Evolutionary conservation across 768 basidiomycete species (phyloP), one percentile per base, ranked within the genome.

Genomic region (Leccinum boreale): DNA sequence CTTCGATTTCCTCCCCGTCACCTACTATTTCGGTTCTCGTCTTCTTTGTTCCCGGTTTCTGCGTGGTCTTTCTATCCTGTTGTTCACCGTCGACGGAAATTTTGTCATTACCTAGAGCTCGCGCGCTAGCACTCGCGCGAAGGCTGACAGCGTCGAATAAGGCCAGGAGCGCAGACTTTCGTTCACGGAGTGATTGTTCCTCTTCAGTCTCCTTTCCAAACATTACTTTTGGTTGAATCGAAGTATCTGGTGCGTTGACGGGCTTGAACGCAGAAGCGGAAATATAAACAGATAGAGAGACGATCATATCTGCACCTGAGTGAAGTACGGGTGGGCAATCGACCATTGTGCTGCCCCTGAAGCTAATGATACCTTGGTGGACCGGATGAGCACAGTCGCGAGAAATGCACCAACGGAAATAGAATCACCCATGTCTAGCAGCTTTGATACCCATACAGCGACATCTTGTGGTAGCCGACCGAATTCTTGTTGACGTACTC

Each of bases 1-100:
- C 87, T 63, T 92, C 91, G 6, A 89, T 85, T 62, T 89, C 90
- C 69, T 92, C 91, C 3, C 84, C 87, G 59, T 91, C 87, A 3
- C 88, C 89, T 1, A 89, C 83, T n/a, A 89, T 78, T 68, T 92
- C 89, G 8, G 77, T 87, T 55, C 73, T 78, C 9, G 65, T 76
- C 71, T 65, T 77, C 81, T 73, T 80, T 62, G 65, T 57, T 28
- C 62, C 62, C 50, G 76, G 72, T 56, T 64, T 78, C 65, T 66
- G 76, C 60, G 56, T 48, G 35, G 79, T 67, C 29, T 75, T 75
- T 58, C 78, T 80, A 29, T 77, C 47, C 77, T 76, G 55, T 75
- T 70, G 28, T 75, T 74, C 11, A 76, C 59, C 56, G 6, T 28
- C 39, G 3, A 73, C 64, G 5, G 74, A 62, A 39, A 66, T 70